phyloP scores from a whole-genome alignment of 805 yeast species.

The Wickerhamomyces bovis region DNA sequence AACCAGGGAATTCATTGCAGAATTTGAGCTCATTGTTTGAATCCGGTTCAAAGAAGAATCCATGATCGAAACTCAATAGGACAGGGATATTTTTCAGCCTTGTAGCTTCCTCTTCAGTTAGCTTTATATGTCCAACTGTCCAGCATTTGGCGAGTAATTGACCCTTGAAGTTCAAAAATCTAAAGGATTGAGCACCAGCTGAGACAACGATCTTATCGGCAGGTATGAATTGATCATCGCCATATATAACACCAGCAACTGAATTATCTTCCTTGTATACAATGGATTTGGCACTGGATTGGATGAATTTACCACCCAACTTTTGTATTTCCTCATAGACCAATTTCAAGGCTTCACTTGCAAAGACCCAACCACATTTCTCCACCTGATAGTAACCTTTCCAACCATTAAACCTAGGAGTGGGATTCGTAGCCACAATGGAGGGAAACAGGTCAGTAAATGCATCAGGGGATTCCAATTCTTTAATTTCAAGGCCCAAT shows the following conservation, averaged over 20 bases:
- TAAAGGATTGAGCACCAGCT: conserved; percentile 35
- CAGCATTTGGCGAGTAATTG: conserved; percentile 35
- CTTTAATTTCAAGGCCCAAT: conserved; percentile 5
- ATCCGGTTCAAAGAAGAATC: conserved; percentile 39
- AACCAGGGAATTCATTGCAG: conserved; percentile 37
- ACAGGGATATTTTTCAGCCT: conserved; percentile 30
- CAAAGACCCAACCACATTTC: conserved; percentile 34
- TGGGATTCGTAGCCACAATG: neutral
- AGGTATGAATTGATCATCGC: conserved; percentile 21
- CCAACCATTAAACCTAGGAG: conserved; percentile 22
- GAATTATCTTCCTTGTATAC: conserved; percentile 20
- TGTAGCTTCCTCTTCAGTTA: conserved; percentile 28
- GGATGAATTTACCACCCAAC: conserved; percentile 28
- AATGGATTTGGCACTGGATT: conserved; percentile 12
- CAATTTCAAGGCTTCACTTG: conserved; percentile 26
- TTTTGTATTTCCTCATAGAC: conserved; percentile 24
- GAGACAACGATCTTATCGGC: conserved; percentile 28
- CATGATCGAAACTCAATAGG: conserved; percentile 31
- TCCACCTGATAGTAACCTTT: conserved; percentile 27
- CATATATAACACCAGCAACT: conserved; percentile 25
- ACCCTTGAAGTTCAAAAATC: conserved; percentile 29
- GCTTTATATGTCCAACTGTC: conserved; percentile 36
- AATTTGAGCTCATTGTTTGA: conserved; percentile 29
- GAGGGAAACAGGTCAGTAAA: conserved; percentile 4
- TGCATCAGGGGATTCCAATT: conserved; percentile 6